A percentile compares a stretch with the other conserved stretches of the same genome.
These are phyloP conservation scores for Metschnikowia borealis DNA, from an alignment of 805 yeast species.

Conservation along the genomic window DNA sequence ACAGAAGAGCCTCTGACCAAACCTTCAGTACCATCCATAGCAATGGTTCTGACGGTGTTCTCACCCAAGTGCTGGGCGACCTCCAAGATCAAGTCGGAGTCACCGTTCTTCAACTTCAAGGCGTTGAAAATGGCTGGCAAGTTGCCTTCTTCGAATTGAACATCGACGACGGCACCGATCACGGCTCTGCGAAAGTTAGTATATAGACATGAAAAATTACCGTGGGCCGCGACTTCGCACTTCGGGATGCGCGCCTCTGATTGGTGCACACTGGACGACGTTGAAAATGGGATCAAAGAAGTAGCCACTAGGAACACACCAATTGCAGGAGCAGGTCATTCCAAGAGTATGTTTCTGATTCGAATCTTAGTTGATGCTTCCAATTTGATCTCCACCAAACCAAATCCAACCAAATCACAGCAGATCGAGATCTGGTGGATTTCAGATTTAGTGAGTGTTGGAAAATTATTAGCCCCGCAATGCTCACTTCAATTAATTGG, in stretches of 20 bases:
- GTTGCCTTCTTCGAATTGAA: slow-evolving; percentile 96
- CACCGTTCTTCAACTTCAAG: slow-evolving; percentile 77
- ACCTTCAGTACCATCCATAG: slow-evolving; percentile 99
- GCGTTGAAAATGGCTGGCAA: slow-evolving; percentile 98
- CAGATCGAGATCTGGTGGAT: no score
- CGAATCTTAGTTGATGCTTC: no score
- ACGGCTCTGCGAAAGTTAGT: slow-evolving; percentile 68
- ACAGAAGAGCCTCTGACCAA: slow-evolving; percentile 95
- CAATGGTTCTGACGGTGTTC: slow-evolving; percentile 99
- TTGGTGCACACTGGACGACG: slow-evolving; percentile 4
- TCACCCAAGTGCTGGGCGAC: slow-evolving; percentile 99
- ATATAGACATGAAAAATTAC: slow-evolving; percentile 8
- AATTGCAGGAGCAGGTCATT: not conserved
- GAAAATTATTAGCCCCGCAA: no score
- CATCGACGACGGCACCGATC: slow-evolving; percentile 99
- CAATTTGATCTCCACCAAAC: no score
- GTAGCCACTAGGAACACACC: no score
- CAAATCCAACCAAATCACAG: no score
- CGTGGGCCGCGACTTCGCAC: slow-evolving; percentile 4
- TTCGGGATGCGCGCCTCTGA: slow-evolving; percentile 8
- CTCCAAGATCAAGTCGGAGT: slow-evolving; percentile 85
- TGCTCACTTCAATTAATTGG: no score
- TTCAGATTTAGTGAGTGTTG: no score
- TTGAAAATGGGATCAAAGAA: not conserved
- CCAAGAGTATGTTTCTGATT: not conserved